A percentile compares a stretch with the other conserved stretches of the same genome.
These are phyloP conservation scores for Neurospora intermedia DNA, from an alignment of 495 filamentous ascomycete species.

Conservation along the genomic window DNA sequence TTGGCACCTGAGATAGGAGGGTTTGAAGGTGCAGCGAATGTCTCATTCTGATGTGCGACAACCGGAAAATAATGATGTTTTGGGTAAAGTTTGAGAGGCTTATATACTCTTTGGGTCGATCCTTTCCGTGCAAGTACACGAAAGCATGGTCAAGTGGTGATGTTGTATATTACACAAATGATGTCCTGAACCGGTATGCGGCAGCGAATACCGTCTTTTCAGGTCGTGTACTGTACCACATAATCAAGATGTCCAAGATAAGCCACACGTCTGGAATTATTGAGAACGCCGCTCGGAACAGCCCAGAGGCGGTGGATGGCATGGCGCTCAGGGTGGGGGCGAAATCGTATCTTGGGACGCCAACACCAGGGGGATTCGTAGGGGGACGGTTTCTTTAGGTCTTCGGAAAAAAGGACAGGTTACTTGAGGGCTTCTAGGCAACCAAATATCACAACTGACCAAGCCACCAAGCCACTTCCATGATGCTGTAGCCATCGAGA, in stretches of 20 bases:
- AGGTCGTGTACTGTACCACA: not conserved
- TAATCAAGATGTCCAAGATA: not conserved
- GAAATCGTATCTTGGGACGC: not conserved
- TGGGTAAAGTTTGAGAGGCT: not conserved
- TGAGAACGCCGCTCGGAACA: not conserved
- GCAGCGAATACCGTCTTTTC: not conserved
- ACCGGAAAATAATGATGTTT: not conserved
- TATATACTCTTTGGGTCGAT: not conserved
- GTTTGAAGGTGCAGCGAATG: not conserved
- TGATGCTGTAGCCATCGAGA: not conserved
- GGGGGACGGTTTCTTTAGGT: not conserved
- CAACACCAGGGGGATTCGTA: not conserved
- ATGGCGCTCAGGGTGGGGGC: not conserved
- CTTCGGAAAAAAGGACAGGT: not conserved
- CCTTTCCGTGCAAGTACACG: not conserved
- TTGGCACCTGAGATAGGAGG: not conserved
- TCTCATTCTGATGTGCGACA: not conserved
- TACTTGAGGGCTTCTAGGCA: too few relatives aligned
- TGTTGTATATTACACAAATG: not conserved
- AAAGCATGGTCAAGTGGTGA: not conserved
- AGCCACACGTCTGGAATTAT: not conserved
- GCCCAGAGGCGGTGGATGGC: not conserved
- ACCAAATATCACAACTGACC: not conserved
- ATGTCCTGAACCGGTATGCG: not conserved
- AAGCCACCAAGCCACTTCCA: not conserved